Conservation (phyloP, 129 eudicot genomes). For the Artemisia argyi region DNA sequence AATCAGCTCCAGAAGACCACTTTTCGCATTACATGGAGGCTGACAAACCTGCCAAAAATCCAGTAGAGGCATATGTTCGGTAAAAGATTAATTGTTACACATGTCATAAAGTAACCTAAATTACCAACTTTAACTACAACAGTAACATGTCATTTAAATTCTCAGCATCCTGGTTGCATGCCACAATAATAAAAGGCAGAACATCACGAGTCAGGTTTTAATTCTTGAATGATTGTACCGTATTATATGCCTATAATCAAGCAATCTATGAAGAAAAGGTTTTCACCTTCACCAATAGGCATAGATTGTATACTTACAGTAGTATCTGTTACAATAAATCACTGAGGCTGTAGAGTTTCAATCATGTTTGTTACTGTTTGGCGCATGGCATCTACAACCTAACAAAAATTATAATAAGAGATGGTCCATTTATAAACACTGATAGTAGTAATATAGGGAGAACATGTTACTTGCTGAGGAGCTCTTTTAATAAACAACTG, state of each 20-base stretch:
- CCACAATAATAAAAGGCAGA: too few relatives aligned
- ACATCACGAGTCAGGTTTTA: too few relatives aligned
- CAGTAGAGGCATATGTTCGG: constrained; percentile 30
- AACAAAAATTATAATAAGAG: constrained; percentile 12
- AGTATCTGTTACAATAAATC: constrained; percentile 90
- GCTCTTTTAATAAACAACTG: constrained; percentile 93
- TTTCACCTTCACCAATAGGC: background rate
- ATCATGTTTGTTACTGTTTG: constrained; percentile 98
- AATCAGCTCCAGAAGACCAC: constrained; percentile 78
- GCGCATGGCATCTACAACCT: constrained; percentile 99
- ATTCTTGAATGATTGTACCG: too few relatives aligned
- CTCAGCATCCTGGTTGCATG: too few relatives aligned
- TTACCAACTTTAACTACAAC: constrained; percentile 8
- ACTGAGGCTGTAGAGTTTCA: constrained; percentile 93
- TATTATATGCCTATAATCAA: constrained; percentile 5
- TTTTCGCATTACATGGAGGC: constrained; percentile 63
- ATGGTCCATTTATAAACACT: background rate
- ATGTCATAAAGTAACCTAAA: constrained; percentile 7
- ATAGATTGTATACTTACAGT: constrained; percentile 56
- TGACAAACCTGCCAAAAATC: constrained; percentile 60
- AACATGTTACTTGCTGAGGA: constrained; percentile 70
- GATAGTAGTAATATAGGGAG: constrained; percentile 6
- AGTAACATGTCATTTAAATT: constrained; percentile 11
- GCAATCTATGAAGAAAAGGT: constrained; percentile 1
- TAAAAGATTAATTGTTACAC: too few relatives aligned